phyloP scores from a whole-genome alignment of 1,284 basidiomycete species.

The Bjerkandera adusta region DNA sequence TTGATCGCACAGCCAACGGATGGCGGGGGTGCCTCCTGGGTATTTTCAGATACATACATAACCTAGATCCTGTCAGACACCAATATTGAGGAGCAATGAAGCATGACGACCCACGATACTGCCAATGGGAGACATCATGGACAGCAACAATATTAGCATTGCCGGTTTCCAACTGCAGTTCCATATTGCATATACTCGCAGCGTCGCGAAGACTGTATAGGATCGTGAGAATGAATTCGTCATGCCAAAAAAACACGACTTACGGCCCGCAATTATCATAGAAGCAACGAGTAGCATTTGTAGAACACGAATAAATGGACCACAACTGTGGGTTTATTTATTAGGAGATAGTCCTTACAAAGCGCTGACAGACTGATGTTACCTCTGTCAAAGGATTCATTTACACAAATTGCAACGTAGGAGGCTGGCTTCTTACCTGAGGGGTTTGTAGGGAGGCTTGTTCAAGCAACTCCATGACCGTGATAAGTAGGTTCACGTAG shows the following conservation, averaged over 20 bases:
- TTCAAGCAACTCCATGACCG: constrained; percentile 12
- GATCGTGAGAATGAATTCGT: not conserved
- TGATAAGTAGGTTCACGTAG: constrained; percentile 14
- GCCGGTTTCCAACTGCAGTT: constrained; percentile 13
- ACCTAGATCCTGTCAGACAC: constrained; percentile 8
- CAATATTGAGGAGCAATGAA: not conserved
- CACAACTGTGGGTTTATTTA: constrained; percentile 4
- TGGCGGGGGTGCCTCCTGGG: constrained; percentile 17
- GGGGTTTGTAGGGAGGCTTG: constrained; percentile 9
- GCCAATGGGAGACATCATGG: constrained; percentile 14
- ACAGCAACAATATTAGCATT: constrained; percentile 15
- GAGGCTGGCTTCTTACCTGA: constrained; percentile 2
- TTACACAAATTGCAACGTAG: not conserved
- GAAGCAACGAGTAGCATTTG: constrained; percentile 7
- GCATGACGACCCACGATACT: constrained; percentile 13
- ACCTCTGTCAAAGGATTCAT: constrained; percentile 7
- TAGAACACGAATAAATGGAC: constrained; percentile 6
- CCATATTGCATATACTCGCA: constrained; percentile 18
- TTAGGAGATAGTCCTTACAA: not conserved
- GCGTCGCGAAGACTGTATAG: constrained; percentile 11
- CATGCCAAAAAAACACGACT: not conserved
- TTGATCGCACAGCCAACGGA: constrained; percentile 20
- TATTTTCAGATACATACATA: constrained; percentile 9
- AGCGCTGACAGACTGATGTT: not conserved
- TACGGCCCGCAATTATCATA: constrained; percentile 9